Base-by-base conservation (phyloP, 176 grass and related monocot genomes). In the Rhynchospora tenuis region DNA sequence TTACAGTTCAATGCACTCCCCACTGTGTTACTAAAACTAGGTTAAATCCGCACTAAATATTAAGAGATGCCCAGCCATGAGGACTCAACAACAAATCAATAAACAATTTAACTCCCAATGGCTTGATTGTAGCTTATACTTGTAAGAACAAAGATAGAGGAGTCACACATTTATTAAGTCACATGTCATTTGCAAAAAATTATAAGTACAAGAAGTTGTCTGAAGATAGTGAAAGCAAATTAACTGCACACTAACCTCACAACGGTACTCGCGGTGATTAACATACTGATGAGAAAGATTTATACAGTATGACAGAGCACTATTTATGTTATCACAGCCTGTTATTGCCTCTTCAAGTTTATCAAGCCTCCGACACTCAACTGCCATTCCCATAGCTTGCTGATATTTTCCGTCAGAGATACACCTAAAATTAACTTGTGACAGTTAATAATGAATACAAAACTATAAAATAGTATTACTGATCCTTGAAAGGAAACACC, bases 381-480 rank as follows among this genome's bases (percentile, higher is more conserved):
- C 89, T 65, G 93, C 70, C 97, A 99, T 96, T 78, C 97, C 97
- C 97, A 99, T 99, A 64, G 97, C 91, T 85, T 99, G 97, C 71
- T 99, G 91, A 80, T 92, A 94, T 78, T 99, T 99, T 20, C 91
- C 93, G 81, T 99, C 97, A 83, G 91, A 85, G 82, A 96, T 88
- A 83, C 97, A 99, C 88, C 97, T 99, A 80, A 15, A 80, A 62
- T 22, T 63, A 90, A 42, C 24, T 59, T 71, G 51, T 10, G 42
- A 44, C 26, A 86, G 46, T 22, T 84, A 29, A 86, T 85, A 52
- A 69, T 48, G 88, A 69, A n/a, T 67, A 56, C 47, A 4, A 78
- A 83, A 87, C 16, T 45, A 26, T 1, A 86, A 86, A 84, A 82
- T 0, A 48, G 2, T 6, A 61, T 26, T 48, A 50, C 20, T 47